phyloP scores from a whole-genome alignment of 768 basidiomycete genomes.

The Podaxis carcinomalis region DNA sequence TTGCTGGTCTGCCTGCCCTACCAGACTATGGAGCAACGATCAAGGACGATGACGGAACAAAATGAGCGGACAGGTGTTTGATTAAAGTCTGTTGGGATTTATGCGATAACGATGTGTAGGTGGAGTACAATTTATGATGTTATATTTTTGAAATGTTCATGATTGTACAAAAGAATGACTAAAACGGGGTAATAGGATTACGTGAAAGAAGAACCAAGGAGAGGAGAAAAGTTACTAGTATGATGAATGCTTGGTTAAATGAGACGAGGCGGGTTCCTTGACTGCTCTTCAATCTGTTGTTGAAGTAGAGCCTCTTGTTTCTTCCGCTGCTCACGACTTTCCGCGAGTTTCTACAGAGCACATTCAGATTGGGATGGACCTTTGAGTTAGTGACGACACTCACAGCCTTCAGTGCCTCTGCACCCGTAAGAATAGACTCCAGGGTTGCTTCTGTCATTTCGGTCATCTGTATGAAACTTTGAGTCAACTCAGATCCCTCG shows the following conservation, averaged over 20 bases:
- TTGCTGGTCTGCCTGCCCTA: background rate
- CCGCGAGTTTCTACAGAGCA: conserved; percentile 40
- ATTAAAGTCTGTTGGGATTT: background rate
- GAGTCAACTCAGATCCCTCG: background rate
- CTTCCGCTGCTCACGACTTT: conserved; percentile 49
- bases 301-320: conserved; percentile 31
- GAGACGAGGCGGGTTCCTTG: conserved; percentile 26
- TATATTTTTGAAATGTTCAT: too few relatives aligned
- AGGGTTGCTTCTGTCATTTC: conserved; percentile 68
- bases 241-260: conserved; percentile 16
- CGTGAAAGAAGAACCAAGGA: too few relatives aligned
- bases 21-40: background rate
- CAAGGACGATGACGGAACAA: background rate
- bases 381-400: conserved; percentile 24
- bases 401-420: conserved; percentile 59
- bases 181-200: too few relatives aligned
- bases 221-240: too few relatives aligned
- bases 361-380: conserved; percentile 14
- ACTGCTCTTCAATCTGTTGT: conserved; percentile 22
- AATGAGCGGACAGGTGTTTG: background rate
- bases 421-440: conserved; percentile 50
- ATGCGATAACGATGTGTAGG: background rate
- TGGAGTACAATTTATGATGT: too few relatives aligned
- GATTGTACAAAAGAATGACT: too few relatives aligned
- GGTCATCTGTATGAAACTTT: conserved; percentile 37